Base-by-base conservation (phyloP, 148 eudicot species). In the Mesembryanthemum crystallinum region DNA sequence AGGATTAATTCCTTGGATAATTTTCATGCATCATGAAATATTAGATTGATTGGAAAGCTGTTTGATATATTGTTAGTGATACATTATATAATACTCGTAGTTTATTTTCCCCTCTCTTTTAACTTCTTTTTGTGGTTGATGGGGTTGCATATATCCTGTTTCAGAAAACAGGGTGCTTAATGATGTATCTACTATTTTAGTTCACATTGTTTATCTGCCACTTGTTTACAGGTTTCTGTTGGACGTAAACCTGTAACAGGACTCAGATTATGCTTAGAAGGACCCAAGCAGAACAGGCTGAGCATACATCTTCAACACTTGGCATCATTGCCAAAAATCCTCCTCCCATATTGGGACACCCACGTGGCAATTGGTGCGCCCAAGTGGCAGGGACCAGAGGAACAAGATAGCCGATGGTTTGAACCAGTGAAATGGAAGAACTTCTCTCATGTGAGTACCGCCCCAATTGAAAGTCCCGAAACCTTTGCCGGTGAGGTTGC, bases 201-300 rank as follows among this genome's bases (percentile, higher is more conserved):
- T 54, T 49, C 66, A 21, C 60, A 39, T 58, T 65, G 65, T 15
- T 11, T 49, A 30, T 47, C 7, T 67, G 18, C 60, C 72, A 15
- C 54, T 17, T 63, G 27, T 28, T 4, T 82, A 75, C 89, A 94
- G 98, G 85, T 94, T 73, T 85, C 97, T 35, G 97, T 94, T 35
- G 97, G 97, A 58, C 97, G 98, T n/a, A 94, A 88, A 80, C 98
- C 98, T 27, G 95, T 92, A 68, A 92, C 98, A 30, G 98, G 98
- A 64, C 74, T 94, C 77, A 82, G 91, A 77, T 81, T 94, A 62
- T 80, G 80, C 76, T 83, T 94, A 32, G 98, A 94, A 85, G 97
- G 95, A 80, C 67, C 79, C 23, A 94, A 92, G 86, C 97, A 88
- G 51, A 94, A 94, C 61, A 89, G 95, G 51, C 77, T 94, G 10